A percentile compares a stretch with the other conserved stretches of the same genome.
Evolutionary conservation across 192 early-diverging fungal genomes (phyloP).

Genomic region (Physocladia obscura): DNA sequence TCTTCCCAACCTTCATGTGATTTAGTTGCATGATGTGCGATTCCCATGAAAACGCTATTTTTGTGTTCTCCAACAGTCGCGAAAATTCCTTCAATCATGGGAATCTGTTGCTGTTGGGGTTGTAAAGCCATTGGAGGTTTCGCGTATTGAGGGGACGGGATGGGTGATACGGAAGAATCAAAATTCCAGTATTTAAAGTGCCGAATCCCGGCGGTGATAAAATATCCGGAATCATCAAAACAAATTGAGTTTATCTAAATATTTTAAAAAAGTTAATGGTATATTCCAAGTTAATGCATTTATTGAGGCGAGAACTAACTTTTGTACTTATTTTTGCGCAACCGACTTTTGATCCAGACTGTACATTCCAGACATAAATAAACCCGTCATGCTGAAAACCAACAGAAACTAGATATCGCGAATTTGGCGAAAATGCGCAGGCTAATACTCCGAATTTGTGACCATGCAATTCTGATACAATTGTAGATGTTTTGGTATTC

Average conservation of each 20-base stretch:
- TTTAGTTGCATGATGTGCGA: slow-evolving; percentile 3
- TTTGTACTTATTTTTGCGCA: slow-evolving; percentile 66
- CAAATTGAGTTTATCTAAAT: slow-evolving; percentile 34
- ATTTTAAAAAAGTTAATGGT: neutral
- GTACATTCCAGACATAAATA: slow-evolving; percentile 83
- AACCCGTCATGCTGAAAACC: slow-evolving; percentile 82
- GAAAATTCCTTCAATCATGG: slow-evolving; percentile 63
- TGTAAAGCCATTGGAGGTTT: neutral
- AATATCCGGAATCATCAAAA: slow-evolving; percentile 67
- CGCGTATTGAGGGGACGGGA: neutral
- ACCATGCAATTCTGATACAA: slow-evolving; percentile 64
- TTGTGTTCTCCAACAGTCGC: slow-evolving; percentile 67
- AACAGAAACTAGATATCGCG: slow-evolving; percentile 67
- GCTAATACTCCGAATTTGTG: slow-evolving; percentile 78
- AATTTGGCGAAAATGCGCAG: slow-evolving; percentile 71
- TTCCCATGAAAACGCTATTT: slow-evolving; percentile 72
- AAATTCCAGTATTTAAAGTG: slow-evolving; percentile 84
- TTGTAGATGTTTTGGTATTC: slow-evolving; percentile 53
- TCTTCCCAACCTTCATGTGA: slow-evolving; percentile 21
- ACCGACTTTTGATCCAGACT: slow-evolving; percentile 57
- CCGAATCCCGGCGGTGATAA: slow-evolving; percentile 75
- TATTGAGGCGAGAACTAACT: slow-evolving; percentile 21
- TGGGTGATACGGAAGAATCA: slow-evolving; percentile 30
- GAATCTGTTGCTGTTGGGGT: neutral
- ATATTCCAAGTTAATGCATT: neutral